These are phyloP conservation scores for Polyplosphaeria fusca DNA, from an alignment of 495 filamentous ascomycete genomes.

Conservation along the genomic window DNA sequence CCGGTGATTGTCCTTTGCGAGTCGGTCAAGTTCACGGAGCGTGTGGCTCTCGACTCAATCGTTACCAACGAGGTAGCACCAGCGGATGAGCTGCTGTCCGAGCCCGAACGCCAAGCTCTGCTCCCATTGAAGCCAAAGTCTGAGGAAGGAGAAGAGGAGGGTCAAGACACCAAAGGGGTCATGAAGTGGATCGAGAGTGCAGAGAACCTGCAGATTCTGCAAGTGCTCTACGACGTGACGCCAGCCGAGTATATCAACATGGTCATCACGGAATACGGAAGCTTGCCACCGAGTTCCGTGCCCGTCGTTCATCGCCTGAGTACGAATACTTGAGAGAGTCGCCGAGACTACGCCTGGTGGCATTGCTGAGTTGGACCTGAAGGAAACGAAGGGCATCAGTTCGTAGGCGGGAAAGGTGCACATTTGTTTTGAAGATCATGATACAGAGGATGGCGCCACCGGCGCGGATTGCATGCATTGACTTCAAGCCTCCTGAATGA, in stretches of 20 bases:
- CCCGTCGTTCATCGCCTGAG: conserved; percentile 56
- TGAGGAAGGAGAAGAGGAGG: conserved; percentile 42
- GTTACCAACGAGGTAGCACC: conserved; percentile 88
- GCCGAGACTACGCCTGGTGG: too few relatives aligned
- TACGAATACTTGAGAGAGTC: conserved; percentile 38
- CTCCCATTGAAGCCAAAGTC: conserved; percentile 30
- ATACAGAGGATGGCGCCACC: too few relatives aligned
- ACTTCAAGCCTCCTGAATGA: too few relatives aligned
- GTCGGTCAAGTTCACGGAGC: conserved; percentile 92
- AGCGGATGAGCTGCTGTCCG: conserved; percentile 56
- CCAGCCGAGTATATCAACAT: conserved; percentile 84
- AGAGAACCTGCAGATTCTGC: conserved; percentile 66
- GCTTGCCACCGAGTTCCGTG: conserved; percentile 80
- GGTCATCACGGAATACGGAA: conserved; percentile 88
- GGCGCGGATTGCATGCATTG: too few relatives aligned
- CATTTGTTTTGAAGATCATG: too few relatives aligned
- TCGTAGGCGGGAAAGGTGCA: not conserved
- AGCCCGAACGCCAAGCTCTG: conserved; percentile 23
- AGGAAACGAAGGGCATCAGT: not conserved
- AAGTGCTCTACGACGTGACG: conserved; percentile 91
- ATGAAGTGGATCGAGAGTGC: conserved; percentile 60
- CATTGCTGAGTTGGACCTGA: not conserved
- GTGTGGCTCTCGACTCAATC: conserved; percentile 84
- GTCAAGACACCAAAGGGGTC: conserved; percentile 33
- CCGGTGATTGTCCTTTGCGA: conserved; percentile 92